phyloP scores from a whole-genome alignment of 148 eudicot genomes.

The Dysphania ambrosioides region DNA sequence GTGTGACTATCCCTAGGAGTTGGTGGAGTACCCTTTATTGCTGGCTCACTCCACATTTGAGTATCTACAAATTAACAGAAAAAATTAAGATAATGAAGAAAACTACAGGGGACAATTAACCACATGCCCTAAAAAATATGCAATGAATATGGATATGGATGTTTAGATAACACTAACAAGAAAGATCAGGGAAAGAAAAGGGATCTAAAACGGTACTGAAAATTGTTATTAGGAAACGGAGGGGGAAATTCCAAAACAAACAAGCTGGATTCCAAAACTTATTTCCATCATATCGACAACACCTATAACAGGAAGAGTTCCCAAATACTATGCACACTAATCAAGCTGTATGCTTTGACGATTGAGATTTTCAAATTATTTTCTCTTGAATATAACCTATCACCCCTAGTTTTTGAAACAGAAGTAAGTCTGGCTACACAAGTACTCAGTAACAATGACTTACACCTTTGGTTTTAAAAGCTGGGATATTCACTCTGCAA shows the following conservation, averaged over 20 bases:
- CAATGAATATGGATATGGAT: neutral
- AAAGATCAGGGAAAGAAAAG: neutral
- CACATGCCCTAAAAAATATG: neutral
- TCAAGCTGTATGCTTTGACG: neutral
- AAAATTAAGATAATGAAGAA: neutral
- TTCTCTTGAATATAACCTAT: neutral
- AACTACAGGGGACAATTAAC: too few relatives aligned
- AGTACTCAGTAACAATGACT: neutral
- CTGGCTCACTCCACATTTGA: conserved; percentile 64
- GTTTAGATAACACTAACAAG: neutral
- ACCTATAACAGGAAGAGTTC: neutral
- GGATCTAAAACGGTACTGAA: neutral
- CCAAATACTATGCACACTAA: neutral
- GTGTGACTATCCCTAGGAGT: conserved; percentile 90
- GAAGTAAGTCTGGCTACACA: neutral
- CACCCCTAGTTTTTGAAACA: neutral
- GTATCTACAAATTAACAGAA: conserved; percentile 41
- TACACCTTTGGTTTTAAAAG: neutral
- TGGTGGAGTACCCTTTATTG: conserved; percentile 61
- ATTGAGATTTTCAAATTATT: neutral
- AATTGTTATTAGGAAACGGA: too few relatives aligned
- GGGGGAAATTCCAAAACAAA: too few relatives aligned
- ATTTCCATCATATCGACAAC: neutral
- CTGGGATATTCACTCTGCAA: neutral
- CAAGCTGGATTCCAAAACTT: neutral